Percentiles rank a stretch among this genome's conserved stretches.
Conservation (phyloP, 345 rosid genomes). For the Angophora floribunda region DNA sequence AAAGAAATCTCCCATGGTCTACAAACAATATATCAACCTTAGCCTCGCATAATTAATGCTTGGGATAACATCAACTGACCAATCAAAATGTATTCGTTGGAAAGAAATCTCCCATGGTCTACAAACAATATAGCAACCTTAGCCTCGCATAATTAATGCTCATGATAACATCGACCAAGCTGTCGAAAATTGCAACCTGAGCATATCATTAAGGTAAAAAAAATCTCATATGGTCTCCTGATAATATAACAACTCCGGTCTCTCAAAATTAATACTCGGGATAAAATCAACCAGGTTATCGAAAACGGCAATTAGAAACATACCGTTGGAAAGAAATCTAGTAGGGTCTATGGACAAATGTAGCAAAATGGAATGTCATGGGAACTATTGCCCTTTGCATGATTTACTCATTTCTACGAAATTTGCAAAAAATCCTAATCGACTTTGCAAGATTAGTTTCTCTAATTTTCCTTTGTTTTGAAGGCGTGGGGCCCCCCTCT, state of each 20-base stretch:
- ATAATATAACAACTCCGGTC: neutral
- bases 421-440: neutral
- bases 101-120: neutral
- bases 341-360: neutral
- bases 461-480: neutral
- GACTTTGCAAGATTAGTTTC: neutral
- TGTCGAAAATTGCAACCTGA: neutral
- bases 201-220: neutral
- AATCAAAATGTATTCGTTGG: too few relatives aligned
- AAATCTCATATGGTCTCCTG: neutral
- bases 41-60: neutral
- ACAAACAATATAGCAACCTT: neutral
- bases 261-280: neutral
- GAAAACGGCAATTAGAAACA: neutral
- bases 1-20: neutral
- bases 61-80: neutral
- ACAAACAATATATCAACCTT: neutral
- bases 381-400: neutral
- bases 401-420: neutral
- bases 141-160: neutral
- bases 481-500: neutral
- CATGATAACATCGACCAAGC: neutral
- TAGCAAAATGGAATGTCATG: neutral
- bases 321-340: neutral
- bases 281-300: rapidly evolving